Percentiles rank a stretch among this genome's conserved stretches.
phyloP scores from a whole-genome alignment of 164 flowering plant genomes.

The Nymphaea thermarum region DNA sequence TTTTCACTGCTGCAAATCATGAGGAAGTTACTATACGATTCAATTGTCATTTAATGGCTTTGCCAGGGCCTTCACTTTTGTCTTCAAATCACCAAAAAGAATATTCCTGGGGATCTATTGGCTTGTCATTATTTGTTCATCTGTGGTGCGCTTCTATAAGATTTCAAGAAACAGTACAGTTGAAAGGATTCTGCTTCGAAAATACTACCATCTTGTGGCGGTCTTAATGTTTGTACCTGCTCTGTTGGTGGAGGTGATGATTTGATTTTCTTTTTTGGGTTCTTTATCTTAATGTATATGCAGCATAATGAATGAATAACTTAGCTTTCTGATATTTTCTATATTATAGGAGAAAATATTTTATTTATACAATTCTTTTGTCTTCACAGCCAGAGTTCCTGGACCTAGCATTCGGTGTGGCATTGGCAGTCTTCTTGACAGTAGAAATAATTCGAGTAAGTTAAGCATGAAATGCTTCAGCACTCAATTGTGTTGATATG shows the following conservation, averaged over 20 bases:
- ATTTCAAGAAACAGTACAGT: slow-evolving; percentile 78
- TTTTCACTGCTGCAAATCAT: background rate
- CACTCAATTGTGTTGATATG: too few species aligned
- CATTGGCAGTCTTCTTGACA: slow-evolving; percentile 77
- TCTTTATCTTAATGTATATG: background rate
- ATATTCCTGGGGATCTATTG: slow-evolving; percentile 67
- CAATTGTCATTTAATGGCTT: slow-evolving; percentile 1
- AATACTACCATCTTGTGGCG: slow-evolving; percentile 93
- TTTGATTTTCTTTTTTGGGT: background rate
- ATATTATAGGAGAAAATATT: background rate
- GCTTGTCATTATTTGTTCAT: slow-evolving; percentile 49
- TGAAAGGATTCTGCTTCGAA: slow-evolving; percentile 92
- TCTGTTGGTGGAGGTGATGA: slow-evolving; percentile 65
- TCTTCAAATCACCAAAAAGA: slow-evolving; percentile 70
- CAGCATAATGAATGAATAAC: background rate
- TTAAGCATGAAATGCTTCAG: slow-evolving; percentile 3
- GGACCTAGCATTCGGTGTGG: slow-evolving; percentile 89
- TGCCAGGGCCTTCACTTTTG: slow-evolving; percentile 63
- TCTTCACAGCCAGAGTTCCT: slow-evolving; percentile 73
- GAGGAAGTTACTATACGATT: background rate
- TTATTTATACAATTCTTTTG: background rate
- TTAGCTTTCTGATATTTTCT: too few species aligned
- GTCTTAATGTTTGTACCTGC: slow-evolving; percentile 92
- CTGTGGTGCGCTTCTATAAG: slow-evolving; percentile 67
- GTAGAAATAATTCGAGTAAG: slow-evolving; percentile 94